A percentile compares a stretch with the other conserved stretches of the same genome.
phyloP scores from a whole-genome alignment of 805 yeast genomes.

The Starmera pachycereana region DNA sequence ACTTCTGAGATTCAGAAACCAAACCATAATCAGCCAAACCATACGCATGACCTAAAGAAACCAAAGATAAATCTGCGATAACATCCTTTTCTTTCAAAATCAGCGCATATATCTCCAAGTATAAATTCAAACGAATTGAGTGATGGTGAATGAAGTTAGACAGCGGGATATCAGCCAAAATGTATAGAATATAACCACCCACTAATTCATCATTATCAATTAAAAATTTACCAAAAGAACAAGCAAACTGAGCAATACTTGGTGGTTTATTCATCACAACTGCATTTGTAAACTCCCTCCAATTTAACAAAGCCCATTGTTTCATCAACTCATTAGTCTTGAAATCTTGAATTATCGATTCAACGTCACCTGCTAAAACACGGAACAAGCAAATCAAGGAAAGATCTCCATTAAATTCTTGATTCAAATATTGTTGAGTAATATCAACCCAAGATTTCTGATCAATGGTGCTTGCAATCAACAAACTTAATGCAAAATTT shows the following conservation, averaged over 20 bases:
- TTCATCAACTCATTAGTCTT: conserved; percentile 27
- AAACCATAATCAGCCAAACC: conserved; percentile 60
- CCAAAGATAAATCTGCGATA: conserved; percentile 37
- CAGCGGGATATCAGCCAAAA: conserved; percentile 37
- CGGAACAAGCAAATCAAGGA: conserved; percentile 49
- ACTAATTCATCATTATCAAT: conserved; percentile 19
- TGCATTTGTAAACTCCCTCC: conserved; percentile 38
- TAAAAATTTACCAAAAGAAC: conserved; percentile 42
- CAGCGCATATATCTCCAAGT: conserved; percentile 18
- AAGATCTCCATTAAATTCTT: conserved; percentile 32
- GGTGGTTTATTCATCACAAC: conserved; percentile 27
- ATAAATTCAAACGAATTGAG: conserved; percentile 19
- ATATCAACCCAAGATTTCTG: conserved; percentile 48
- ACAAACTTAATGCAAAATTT: conserved; percentile 70
- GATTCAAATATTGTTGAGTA: conserved; percentile 46
- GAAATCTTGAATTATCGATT: conserved; percentile 41
- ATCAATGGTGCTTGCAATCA: conserved; percentile 59
- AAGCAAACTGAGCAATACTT: conserved; percentile 28
- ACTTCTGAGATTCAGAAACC: conserved; percentile 47
- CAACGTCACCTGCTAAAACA: conserved; percentile 51
- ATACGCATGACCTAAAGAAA: conserved; percentile 60
- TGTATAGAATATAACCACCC: conserved; percentile 35
- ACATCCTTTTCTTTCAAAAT: conserved; percentile 16
- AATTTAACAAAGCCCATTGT: conserved; percentile 40
- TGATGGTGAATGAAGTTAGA: conserved; percentile 14